Percentiles rank a stretch among this genome's conserved stretches.
phyloP scores from a whole-genome alignment of 1,284 basidiomycete genomes.

The Phylloporus sp. region DNA sequence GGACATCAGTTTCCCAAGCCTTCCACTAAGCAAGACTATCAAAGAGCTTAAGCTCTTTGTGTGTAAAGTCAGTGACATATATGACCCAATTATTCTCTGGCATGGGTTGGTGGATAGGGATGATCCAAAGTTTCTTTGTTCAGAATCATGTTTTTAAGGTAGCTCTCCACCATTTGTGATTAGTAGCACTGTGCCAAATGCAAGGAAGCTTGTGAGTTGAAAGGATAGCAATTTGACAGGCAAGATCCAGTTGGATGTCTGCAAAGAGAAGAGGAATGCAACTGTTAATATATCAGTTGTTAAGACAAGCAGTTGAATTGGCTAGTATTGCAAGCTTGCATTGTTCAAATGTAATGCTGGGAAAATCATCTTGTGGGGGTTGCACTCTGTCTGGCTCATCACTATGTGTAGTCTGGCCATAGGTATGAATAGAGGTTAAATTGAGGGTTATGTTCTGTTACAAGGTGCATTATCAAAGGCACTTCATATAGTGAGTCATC shows the following conservation, averaged over 20 bases:
- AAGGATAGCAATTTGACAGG: background rate
- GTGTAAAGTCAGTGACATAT: background rate
- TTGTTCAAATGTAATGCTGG: background rate
- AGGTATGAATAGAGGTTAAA: background rate
- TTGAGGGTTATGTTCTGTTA: background rate
- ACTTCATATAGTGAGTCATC: background rate
- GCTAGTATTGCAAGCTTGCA: background rate
- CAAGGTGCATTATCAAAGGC: background rate
- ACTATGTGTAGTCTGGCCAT: too few relatives aligned
- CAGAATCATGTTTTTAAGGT: background rate
- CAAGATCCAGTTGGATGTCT: background rate
- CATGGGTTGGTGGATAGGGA: background rate
- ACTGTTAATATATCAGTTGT: background rate
- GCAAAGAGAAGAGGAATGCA: background rate
- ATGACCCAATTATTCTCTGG: constrained; percentile 3
- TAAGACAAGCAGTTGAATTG: background rate
- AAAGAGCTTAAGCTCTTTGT: constrained; percentile 2
- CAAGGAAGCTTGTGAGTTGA: constrained; percentile 1
- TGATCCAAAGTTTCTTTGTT: background rate
- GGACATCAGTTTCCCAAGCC: background rate
- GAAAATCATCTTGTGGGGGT: background rate
- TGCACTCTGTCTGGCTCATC: too few relatives aligned
- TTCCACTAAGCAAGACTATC: constrained; percentile 3
- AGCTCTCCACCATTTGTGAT: background rate
- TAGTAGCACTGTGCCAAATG: background rate